Percentiles rank a stretch among this genome's conserved stretches.
Conservation (phyloP, 1,139 yeast genomes). For the Kodamaea fungicola region DNA sequence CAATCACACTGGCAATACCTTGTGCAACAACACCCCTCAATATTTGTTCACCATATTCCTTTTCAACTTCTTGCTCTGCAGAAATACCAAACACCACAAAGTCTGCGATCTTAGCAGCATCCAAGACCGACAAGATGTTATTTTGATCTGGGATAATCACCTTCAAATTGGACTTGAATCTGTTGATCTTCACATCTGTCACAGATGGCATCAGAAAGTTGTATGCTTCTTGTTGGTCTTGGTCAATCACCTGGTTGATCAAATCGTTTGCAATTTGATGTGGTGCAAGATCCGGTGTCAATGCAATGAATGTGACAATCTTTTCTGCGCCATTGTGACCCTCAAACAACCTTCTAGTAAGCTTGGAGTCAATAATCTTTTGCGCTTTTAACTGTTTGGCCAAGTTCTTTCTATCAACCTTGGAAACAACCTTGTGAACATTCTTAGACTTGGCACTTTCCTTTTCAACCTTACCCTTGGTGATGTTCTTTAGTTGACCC, state of each 20-base stretch:
- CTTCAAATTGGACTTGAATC: constrained; percentile 75
- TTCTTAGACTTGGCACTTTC: constrained; percentile 24
- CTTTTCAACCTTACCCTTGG: constrained; percentile 88
- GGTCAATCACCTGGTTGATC: constrained; percentile 32
- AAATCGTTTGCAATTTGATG: constrained; percentile 53
- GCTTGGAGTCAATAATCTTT: constrained; percentile 56
- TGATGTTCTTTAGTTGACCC: constrained; percentile 73
- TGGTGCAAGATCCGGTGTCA: constrained; percentile 69
- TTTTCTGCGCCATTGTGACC: constrained; percentile 81
- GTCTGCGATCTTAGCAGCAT: constrained; percentile 87
- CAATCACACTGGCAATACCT: constrained; percentile 82
- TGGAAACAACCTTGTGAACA: constrained; percentile 43
- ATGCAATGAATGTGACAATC: constrained; percentile 74
- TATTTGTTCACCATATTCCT: constrained; percentile 79
- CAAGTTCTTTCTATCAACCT: constrained; percentile 72
- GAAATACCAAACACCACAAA: constrained; percentile 84
- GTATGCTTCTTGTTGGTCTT: constrained; percentile 12
- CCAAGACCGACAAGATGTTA: constrained; percentile 68
- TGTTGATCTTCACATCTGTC: constrained; percentile 45
- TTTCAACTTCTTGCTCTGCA: constrained; percentile 78
- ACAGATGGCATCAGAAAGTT: constrained; percentile 46
- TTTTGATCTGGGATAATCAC: constrained; percentile 70
- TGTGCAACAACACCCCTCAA: constrained; percentile 86
- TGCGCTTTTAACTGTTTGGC: constrained; percentile 74
- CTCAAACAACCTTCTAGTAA: constrained; percentile 66